phyloP scores from a whole-genome alignment of 2,329 filamentous ascomycete genomes.

The Chrysosporium keratinophilum region DNA sequence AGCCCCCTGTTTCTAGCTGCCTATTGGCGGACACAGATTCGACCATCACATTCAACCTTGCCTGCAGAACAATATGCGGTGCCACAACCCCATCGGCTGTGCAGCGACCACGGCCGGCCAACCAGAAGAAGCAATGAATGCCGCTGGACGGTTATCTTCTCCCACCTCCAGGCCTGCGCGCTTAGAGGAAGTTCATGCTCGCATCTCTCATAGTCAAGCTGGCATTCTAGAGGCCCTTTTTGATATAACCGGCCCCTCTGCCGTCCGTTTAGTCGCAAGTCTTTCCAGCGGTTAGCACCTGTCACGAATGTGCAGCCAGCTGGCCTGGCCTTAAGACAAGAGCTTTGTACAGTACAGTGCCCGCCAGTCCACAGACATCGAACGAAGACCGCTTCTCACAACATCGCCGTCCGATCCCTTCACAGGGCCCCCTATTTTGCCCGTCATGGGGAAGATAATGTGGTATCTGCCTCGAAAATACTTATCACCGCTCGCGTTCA shows the following conservation, averaged over 20 bases:
- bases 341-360: neutral
- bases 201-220: neutral
- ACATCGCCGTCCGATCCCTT: neutral
- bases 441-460: constrained; percentile 12
- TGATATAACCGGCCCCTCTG: neutral
- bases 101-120: neutral
- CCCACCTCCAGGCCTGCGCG: constrained; percentile 3
- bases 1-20: neutral
- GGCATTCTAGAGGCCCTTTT: neutral
- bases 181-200: neutral
- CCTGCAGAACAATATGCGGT: neutral
- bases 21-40: constrained; percentile 6
- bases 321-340: constrained; percentile 13
- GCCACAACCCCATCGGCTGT: neutral
- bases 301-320: constrained; percentile 10
- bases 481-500: constrained; percentile 43
- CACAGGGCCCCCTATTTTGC: neutral
- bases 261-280: neutral
- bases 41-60: constrained; percentile 7
- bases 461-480: constrained; percentile 43
- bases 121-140: neutral
- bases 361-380: neutral
- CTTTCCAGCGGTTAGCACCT: neutral
- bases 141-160: neutral
- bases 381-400: neutral